phyloP scores from a whole-genome alignment of 2,329 filamentous ascomycete genomes.

The Parastagonospora avenae region DNA sequence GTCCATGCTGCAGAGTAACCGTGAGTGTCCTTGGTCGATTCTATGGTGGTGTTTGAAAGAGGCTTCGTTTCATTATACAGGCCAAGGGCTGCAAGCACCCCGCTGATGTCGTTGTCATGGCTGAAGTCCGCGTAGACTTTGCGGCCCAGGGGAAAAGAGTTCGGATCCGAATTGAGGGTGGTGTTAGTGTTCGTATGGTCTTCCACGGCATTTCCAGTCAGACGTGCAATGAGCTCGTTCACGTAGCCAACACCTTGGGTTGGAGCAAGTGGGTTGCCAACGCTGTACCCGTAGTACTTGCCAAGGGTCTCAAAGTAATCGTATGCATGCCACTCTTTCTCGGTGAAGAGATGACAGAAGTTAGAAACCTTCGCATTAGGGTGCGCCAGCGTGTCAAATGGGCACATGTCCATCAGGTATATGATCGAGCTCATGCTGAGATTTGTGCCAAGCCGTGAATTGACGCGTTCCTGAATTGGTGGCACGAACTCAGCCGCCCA shows the following conservation, averaged over 20 bases:
- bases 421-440: slow-evolving; percentile 68
- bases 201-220: slow-evolving; percentile 70
- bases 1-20: slow-evolving; percentile 79
- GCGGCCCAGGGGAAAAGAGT: slow-evolving; percentile 73
- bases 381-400: slow-evolving; percentile 75
- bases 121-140: slow-evolving; percentile 86
- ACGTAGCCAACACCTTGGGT: slow-evolving; percentile 87
- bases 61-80: slow-evolving; percentile 71
- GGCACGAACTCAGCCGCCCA: slow-evolving; percentile 71
- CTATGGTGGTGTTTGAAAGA: slow-evolving; percentile 52
- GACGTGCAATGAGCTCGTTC: slow-evolving; percentile 83
- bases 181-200: slow-evolving; percentile 78
- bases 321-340: slow-evolving; percentile 75
- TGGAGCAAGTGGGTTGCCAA: slow-evolving; percentile 77
- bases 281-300: slow-evolving; percentile 84
- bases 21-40: slow-evolving; percentile 59
- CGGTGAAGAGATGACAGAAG: slow-evolving; percentile 78
- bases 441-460: slow-evolving; percentile 70
- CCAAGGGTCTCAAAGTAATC: slow-evolving; percentile 79
- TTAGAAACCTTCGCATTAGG: slow-evolving; percentile 62
- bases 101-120: slow-evolving; percentile 87
- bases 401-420: slow-evolving; percentile 85
- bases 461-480: slow-evolving; percentile 71
- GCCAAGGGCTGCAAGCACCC: slow-evolving; percentile 76
- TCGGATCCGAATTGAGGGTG: slow-evolving; percentile 70